These are phyloP conservation scores for Fusarium chuoi DNA, from an alignment of 2,329 filamentous ascomycete species.

Conservation along the genomic window DNA sequence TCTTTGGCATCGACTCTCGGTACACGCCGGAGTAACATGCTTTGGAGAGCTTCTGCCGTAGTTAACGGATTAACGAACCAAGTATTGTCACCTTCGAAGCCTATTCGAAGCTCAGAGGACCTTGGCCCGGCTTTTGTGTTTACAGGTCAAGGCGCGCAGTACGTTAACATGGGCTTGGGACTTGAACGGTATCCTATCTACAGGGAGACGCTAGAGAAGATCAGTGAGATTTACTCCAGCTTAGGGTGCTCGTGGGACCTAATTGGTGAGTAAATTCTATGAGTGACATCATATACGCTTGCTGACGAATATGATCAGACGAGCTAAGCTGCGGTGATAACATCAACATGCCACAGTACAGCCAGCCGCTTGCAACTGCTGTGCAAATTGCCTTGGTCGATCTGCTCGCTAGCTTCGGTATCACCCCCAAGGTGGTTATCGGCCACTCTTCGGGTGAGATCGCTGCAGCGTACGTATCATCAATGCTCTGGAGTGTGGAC, in stretches of 20 bases:
- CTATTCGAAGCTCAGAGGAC: neutral
- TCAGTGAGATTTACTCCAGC: neutral
- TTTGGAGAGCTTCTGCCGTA: constrained; percentile 8
- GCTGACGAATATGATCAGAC: fast-evolving
- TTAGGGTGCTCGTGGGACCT: neutral
- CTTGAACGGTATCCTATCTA: constrained; percentile 28
- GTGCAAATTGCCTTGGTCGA: constrained; percentile 58
- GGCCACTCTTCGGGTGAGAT: constrained; percentile 61
- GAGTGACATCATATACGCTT: fast-evolving
- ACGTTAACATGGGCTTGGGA: constrained; percentile 45
- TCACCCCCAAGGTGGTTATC: constrained; percentile 50
- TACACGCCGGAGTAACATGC: constrained; percentile 42
- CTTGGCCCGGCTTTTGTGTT: constrained; percentile 40
- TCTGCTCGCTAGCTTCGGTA: constrained; percentile 52
- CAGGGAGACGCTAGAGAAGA: neutral
- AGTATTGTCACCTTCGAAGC: neutral
- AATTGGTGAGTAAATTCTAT: neutral
- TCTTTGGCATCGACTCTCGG: constrained; percentile 47
- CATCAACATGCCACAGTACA: constrained; percentile 53
- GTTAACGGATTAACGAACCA: neutral
- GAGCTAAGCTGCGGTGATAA: neutral
- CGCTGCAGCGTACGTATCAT: constrained; percentile 53
- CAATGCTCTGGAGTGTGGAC: constrained; percentile 31
- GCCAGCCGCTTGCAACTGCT: constrained; percentile 54
- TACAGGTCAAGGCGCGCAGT: constrained; percentile 51